phyloP scores from a whole-genome alignment of 1,284 basidiomycete species.

The Xerocomus minutiporus region DNA sequence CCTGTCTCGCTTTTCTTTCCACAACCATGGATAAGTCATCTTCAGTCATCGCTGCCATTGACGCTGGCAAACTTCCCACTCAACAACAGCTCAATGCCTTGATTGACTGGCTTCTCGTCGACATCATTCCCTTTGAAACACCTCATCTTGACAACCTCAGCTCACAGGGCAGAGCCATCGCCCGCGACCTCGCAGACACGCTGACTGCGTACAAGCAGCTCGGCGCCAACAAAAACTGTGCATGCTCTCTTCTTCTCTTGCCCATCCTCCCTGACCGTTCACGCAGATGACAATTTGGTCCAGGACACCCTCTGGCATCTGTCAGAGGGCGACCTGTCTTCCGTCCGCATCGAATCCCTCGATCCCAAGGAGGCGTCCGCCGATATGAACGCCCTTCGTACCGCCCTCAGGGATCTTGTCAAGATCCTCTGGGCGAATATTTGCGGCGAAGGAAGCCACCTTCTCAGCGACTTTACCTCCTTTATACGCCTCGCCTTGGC shows the following conservation, averaged over 20 bases:
- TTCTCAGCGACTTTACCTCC: constrained; percentile 59
- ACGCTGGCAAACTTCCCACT: constrained; percentile 60
- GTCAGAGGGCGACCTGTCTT: constrained; percentile 44
- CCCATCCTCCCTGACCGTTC: not conserved
- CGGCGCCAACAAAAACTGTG: constrained; percentile 53
- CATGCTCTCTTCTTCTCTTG: constrained; percentile 1
- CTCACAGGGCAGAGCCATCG: constrained; percentile 47
- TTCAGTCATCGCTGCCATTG: constrained; percentile 56
- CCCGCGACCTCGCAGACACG: constrained; percentile 44
- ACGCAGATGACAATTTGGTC: constrained; percentile 53
- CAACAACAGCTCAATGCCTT: constrained; percentile 49
- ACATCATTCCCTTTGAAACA: constrained; percentile 42
- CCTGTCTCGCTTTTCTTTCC: not conserved
- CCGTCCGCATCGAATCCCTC: constrained; percentile 34
- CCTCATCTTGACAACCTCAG: constrained; percentile 43
- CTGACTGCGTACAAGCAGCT: constrained; percentile 52
- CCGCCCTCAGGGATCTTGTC: constrained; percentile 47
- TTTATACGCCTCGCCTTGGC: constrained; percentile 58
- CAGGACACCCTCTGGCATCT: constrained; percentile 63
- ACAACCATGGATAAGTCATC: constrained; percentile 53
- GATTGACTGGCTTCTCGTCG: constrained; percentile 48
- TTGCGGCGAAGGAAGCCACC: constrained; percentile 46
- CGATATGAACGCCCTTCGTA: constrained; percentile 47
- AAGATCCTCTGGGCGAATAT: constrained; percentile 50
- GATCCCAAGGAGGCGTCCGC: constrained; percentile 42